Evolutionary conservation across 2,329 filamentous ascomycete species (phyloP).

Genomic region (Xylaria digitata): DNA sequence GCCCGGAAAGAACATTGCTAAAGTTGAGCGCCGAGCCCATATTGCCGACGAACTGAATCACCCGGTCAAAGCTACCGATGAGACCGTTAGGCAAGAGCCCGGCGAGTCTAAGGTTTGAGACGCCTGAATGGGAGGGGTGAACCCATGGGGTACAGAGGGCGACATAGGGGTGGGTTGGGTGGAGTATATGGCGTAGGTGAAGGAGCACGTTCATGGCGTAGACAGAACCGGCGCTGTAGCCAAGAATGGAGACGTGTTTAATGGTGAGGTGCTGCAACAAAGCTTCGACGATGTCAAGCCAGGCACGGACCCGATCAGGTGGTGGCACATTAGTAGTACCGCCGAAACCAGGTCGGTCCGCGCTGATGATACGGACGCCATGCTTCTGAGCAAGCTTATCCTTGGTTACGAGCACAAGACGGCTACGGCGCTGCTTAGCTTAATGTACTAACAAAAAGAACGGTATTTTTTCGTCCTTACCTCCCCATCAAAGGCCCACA

Average conservation of each 20-base stretch:
- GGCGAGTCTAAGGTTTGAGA: conserved; percentile 33
- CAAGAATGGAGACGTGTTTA: conserved; percentile 41
- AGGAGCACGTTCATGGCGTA: conserved; percentile 44
- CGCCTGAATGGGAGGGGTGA: conserved; percentile 39
- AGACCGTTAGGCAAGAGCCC: conserved; percentile 36
- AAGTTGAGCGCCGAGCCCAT: conserved; percentile 34
- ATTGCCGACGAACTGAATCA: conserved; percentile 28
- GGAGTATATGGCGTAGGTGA: conserved; percentile 42
- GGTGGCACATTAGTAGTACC: conserved; percentile 47
- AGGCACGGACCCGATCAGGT: conserved; percentile 42
- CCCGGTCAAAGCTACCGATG: conserved; percentile 32
- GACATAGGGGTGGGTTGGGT: conserved; percentile 41
- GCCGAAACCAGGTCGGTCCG: conserved; percentile 54
- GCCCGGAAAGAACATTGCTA: conserved; percentile 32
- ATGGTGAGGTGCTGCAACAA: conserved; percentile 52
- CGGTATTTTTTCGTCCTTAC: conserved; percentile 24
- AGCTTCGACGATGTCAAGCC: conserved; percentile 49
- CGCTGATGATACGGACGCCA: conserved; percentile 50
- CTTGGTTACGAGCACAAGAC: conserved; percentile 50
- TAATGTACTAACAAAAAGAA: neutral
- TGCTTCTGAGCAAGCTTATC: conserved; percentile 50
- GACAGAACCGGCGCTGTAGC: conserved; percentile 41
- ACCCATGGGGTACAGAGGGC: conserved; percentile 42
- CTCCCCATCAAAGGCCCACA: conserved; percentile 40
- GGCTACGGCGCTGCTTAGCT: conserved; percentile 35